Evolutionary conservation across 1,284 basidiomycete species (phyloP).

Genomic region (Papiliotrema fonsecae): DNA sequence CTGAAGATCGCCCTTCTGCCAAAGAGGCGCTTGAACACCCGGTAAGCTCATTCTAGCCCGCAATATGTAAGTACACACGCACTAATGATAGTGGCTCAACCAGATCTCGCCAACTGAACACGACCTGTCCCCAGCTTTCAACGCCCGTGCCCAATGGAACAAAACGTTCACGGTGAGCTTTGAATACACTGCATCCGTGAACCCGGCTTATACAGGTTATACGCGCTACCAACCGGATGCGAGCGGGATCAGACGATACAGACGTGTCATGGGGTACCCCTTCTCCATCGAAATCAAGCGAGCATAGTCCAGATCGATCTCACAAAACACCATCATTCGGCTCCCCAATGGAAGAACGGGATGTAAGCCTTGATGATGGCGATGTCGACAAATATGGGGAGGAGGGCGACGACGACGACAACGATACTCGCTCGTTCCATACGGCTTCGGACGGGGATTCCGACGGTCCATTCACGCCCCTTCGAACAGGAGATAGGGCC

Average conservation of each 20-base stretch:
- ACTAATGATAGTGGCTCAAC: too few relatives aligned
- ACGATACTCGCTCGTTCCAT: neutral
- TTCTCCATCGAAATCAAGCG: too few relatives aligned
- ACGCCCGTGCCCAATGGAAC: too few relatives aligned
- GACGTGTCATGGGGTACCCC: too few relatives aligned
- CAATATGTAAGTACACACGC: too few relatives aligned
- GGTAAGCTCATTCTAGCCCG: too few relatives aligned
- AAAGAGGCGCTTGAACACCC: conserved; percentile 64
- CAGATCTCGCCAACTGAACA: too few relatives aligned
- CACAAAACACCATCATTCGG: too few relatives aligned
- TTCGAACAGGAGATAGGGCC: neutral
- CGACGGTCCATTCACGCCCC: neutral
- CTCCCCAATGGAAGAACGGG: too few relatives aligned
- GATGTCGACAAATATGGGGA: conserved; percentile 1
- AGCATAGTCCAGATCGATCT: too few relatives aligned
- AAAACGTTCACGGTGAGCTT: conserved; percentile 26
- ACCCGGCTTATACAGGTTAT: neutral
- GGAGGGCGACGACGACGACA: conserved; percentile 3
- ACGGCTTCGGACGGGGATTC: conserved; percentile 5
- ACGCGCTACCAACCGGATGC: conserved; percentile 10
- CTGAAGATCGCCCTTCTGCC: conserved; percentile 66
- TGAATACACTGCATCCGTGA: neutral
- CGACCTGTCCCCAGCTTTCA: too few relatives aligned
- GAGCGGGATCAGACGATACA: conserved; percentile 24
- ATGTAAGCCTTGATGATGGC: too few relatives aligned